Evolutionary conservation across 495 filamentous ascomycete genomes (phyloP).

Genomic region (Tuber magnatum): DNA sequence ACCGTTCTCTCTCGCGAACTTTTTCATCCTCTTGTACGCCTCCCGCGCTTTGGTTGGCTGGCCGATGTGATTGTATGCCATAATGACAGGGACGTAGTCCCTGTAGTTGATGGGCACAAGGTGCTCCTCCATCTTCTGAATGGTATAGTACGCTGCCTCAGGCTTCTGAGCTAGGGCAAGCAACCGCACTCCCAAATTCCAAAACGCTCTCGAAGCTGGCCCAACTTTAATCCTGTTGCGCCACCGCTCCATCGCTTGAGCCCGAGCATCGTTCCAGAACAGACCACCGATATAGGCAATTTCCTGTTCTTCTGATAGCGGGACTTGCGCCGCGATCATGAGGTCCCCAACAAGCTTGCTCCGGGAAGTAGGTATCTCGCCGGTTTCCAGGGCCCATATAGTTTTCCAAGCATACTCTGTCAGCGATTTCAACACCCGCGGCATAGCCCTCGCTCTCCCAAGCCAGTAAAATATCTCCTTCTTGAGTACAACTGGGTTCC

Average conservation of each 20-base stretch:
- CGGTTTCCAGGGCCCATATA: conserved; percentile 34
- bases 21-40: conserved; percentile 19
- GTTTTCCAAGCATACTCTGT: conserved; percentile 36
- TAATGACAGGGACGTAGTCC: conserved; percentile 31
- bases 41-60: conserved; percentile 19
- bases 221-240: neutral
- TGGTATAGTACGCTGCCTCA: conserved; percentile 20
- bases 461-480: conserved; percentile 36
- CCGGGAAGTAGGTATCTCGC: conserved; percentile 25
- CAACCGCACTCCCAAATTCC: conserved; percentile 36
- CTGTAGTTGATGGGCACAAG: conserved; percentile 26
- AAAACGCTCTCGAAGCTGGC: conserved; percentile 15
- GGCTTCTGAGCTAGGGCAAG: conserved; percentile 24
- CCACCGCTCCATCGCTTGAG: conserved; percentile 28
- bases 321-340: conserved; percentile 25
- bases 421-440: conserved; percentile 24
- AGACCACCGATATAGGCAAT: conserved; percentile 37
- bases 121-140: conserved; percentile 19
- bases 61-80: conserved; percentile 37
- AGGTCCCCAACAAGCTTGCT: conserved; percentile 33
- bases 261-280: conserved; percentile 31
- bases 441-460: conserved; percentile 14
- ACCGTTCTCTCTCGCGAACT: conserved; percentile 5
- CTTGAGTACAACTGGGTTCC: conserved; percentile 17
- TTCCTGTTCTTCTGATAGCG: conserved; percentile 32